Base-by-base conservation (phyloP, 148 eudicot genomes). In the Amaranthus palmeri region DNA sequence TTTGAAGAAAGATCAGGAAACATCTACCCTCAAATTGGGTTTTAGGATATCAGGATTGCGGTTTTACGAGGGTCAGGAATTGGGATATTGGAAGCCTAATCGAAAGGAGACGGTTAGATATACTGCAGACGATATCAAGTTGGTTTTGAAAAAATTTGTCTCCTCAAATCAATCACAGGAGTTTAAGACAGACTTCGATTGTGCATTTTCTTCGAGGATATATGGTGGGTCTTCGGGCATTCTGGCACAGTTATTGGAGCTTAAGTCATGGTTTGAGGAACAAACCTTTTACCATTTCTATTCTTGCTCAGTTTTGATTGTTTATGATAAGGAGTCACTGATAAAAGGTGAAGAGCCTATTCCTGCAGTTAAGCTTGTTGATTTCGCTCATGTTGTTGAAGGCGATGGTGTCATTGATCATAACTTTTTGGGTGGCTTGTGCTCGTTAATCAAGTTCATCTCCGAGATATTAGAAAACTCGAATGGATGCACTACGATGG, bases 181-280 rank as follows among this genome's bases (percentile, higher is more conserved):
- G 15, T 48, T 67, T 18, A 81, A 80, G 36, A 11, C 44, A n/a
- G 73, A 80, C 46, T 85, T 80, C 25, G 88, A 91, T 70, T 76
- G 83, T 74, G 77, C 76, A 71, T 82, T 84, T 67, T 92, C 93
- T 17, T 76, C 89, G 10, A 65, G 62, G 54, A 88, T 89, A 50
- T 92, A 85, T 75, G 93, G 93, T 17, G 96, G 93, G 40, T 70
- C 87, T 3, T 66, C 76, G 14, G 99, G 97, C 47, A 88, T 95
- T 76, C 77, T 95, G 81, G 82, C 89, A 3, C 96, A 92, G 67
- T 51, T 95, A 45, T 44, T 76, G 80, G 96, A 95, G 84, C 80
- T 95, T 51, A 95, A 95, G 78, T 83, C 90, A 47, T 95, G 99
- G 99, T 92, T 95, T 71, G 99, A 95, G 72, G 87, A 88, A 61